Percentiles rank a stretch among this genome's conserved stretches.
phyloP scores from a whole-genome alignment of 176 grass and related monocot species.

The Eleusine coracana region DNA sequence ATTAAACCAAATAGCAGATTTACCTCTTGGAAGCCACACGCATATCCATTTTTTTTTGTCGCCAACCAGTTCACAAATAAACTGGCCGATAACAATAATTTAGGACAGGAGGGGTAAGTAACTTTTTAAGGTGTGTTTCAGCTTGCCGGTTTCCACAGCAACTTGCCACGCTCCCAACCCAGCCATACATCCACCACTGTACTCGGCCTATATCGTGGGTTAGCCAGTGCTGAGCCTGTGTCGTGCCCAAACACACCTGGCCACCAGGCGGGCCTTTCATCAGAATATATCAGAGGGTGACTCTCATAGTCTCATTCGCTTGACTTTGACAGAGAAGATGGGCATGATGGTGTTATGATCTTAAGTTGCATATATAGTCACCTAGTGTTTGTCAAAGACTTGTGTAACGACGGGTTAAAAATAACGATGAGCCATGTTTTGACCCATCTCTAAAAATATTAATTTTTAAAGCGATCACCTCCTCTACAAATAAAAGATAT shows the following conservation, averaged over 20 bases:
- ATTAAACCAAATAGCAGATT: slow-evolving; percentile 20
- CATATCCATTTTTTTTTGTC: too few relatives aligned
- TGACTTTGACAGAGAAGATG: background rate
- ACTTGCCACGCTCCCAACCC: background rate
- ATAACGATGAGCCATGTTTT: background rate
- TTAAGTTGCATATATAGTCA: background rate
- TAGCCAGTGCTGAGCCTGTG: background rate
- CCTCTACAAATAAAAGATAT: too few relatives aligned
- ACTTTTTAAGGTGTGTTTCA: slow-evolving; percentile 3
- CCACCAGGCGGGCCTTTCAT: background rate
- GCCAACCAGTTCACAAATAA: too few relatives aligned
- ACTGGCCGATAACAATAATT: too few relatives aligned
- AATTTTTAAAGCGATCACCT: too few relatives aligned
- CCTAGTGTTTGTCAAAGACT: background rate
- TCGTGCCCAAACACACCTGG: background rate
- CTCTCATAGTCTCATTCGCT: background rate
- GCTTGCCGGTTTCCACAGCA: background rate
- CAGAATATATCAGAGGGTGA: background rate
- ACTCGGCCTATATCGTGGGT: background rate
- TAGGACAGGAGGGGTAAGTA: background rate
- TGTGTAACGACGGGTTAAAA: too few relatives aligned
- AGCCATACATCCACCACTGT: slow-evolving; percentile 17
- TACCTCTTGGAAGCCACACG: slow-evolving; percentile 18
- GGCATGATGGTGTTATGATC: background rate
- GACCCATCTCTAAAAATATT: too few relatives aligned